Evolutionary conservation across 768 basidiomycete species (phyloP), one percentile per base, ranked within the genome.

Genomic region (Stropharia rugosoannulata): DNA sequence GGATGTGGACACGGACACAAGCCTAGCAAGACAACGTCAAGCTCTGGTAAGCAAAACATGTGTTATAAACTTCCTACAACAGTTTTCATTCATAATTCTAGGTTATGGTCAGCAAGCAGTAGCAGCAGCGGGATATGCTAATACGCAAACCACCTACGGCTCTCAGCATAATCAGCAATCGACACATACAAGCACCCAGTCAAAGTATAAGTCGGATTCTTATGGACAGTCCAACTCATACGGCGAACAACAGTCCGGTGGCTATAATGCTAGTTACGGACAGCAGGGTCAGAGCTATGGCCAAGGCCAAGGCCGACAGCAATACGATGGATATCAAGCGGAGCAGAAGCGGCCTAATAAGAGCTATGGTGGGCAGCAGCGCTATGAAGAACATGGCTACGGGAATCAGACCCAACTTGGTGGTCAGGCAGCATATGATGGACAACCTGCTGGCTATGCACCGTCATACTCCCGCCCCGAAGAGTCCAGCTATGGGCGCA

Each of bases 1-100:
- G 70, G 70, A 1, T 66, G 65, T 45, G 66, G 68, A 32, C 68
- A 72, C 57, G 68, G 68, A 32, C 37, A 54, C 37, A 54, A 49
- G 15, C 56, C 58, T 3, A 58, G 44, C 22, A 42, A 56, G 32
- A 47, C 42, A 15, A 29, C 49, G 37, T 25, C 38, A 18, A 29
- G 16, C 37, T 55, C 37, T 13, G 37, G 12, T 37, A 32, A 46
- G 54, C 48, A 36, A 36, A 46, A 13, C 13, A 10, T 25, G 18
- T 9, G 3, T 15, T 11, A 9, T 27, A 5, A n/a, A 27, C 11
- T 46, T 46, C 10, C 44, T 46, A 12, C 27, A 9, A n/a, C 4
- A 2, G 16, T 18, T 15, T 16, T 42, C n/a, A 32, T 32, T 32
- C 9, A 32, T 16, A 7, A 16, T 22, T 18, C 12, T 29, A 25